Base-by-base conservation (phyloP, 2,329 filamentous ascomycete species). In the Aspergillus persii region DNA sequence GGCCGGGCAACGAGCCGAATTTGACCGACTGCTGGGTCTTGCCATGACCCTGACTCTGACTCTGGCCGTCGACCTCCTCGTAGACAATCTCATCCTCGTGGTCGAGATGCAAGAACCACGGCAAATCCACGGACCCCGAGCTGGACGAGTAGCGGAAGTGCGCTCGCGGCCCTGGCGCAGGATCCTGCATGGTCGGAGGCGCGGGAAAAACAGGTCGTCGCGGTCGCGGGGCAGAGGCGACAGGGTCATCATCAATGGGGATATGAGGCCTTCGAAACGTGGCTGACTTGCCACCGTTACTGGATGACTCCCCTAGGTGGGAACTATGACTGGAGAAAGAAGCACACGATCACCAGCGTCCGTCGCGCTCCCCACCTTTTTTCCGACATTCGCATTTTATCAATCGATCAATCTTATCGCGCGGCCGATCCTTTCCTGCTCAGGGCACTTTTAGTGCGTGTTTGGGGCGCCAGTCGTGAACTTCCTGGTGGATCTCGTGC, bases 1-100 rank as follows among this genome's bases (percentile, higher is more conserved):
- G 80, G 4, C 89, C 92, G n/a, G 90, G 82, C 8, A 97, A 79
- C 0, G 91, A 94, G 30, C 93, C 93, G 1, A 56, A 60, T 49
- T 61, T 68, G 23, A 73, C 59, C 44, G 57, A 54, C 15, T 27
- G 50, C 11, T 59, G 53, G 26, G 30, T 54, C 5, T 39, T 23
- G 18, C 18, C 18, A 2, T 23, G 18, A 23, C 18, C 18, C 18
- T 23, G 18, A 23, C 18, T 23, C 18, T 23, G 18, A 23, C 18
- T 8, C 30, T 31, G 30, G 1, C 30, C 30, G 8, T 31, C 30
- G 30, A 31, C 30, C 30, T 6, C 30, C 4, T 63, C 59, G 9
- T 53, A 63, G 4, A 63, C 39, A 27, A 68, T 44, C 27, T 66
- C 41, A 4, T 63, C 53, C 7, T 54, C 56, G 27, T 54, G 46